Evolutionary conservation across 805 yeast species (phyloP), one percentile per base, ranked within the genome.

Genomic region (Starmerella bombicola): DNA sequence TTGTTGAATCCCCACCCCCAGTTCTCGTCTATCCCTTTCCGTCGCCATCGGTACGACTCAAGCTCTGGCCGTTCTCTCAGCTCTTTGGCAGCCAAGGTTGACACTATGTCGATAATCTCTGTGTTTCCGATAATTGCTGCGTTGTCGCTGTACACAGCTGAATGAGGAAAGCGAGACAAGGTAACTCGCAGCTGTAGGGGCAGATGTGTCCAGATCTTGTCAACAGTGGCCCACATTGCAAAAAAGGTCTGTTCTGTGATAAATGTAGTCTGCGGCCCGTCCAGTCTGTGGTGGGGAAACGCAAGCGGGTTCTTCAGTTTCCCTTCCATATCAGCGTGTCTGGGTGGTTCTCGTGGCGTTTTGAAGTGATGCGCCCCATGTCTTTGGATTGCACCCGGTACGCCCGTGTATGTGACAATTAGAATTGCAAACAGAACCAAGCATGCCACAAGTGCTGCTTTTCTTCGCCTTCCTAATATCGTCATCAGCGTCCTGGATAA

Each of bases 101-200:
- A 51, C 3, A 64, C 46, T 5, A 54, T 47, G 35, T 63, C 65
- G 19, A 56, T 48, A 17, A 63, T 58, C 17, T 52, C 57, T 29
- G 51, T 41, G 13, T 63, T 62, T 8, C 52, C 60, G 21, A 63
- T 41, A 5, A 49, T 39, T 15, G 53, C 60, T 4, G 55, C 54
- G 7, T 50, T 43, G 44, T 61, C 67, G 15, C 63, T 55, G 47
- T 61, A 63, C 9, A 63, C 30, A 15, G 48, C 60, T 41, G 55
- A 58, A 37, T 59, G 43, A 10, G 56, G 58, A 22, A 59, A 51
- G 24, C 54, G 45, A 2, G 57, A 51, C n/a, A 62, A 43, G 3
- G 65, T 57, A 8, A 65, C 58, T 29, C 48, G 33, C 19, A 59
- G 31, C 39, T 64, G 68, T 13, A 57, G 41, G 7, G 66, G 65